Conservation (phyloP, 2,329 filamentous ascomycete species). For the Aschersonia sp. region DNA sequence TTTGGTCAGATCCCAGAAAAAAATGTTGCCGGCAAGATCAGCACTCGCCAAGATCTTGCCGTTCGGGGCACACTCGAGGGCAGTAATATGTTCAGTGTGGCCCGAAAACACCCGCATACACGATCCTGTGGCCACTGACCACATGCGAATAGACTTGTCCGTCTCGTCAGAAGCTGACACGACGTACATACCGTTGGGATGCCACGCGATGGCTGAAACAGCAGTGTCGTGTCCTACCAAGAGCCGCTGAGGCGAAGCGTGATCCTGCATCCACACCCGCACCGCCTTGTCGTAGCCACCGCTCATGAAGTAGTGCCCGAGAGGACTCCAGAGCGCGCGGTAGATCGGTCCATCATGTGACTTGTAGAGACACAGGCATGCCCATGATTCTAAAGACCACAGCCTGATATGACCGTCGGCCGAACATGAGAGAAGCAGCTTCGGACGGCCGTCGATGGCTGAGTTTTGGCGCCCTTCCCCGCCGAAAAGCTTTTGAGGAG, state of each 20-base stretch:
- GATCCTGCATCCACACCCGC: conserved; percentile 83
- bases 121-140: conserved; percentile 77
- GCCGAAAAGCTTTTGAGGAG: conserved; percentile 33
- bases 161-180: conserved; percentile 80
- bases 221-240: conserved; percentile 87
- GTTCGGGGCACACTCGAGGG: conserved; percentile 72
- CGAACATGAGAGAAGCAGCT: conserved; percentile 74
- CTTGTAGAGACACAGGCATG: conserved; percentile 88
- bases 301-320: conserved; percentile 87
- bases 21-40: conserved; percentile 76
- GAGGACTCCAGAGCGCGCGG: conserved; percentile 79
- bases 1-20: conserved; percentile 86
- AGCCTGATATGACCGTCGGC: conserved; percentile 79
- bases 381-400: conserved; percentile 86
- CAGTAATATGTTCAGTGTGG: conserved; percentile 75
- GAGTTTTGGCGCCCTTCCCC: conserved; percentile 27
- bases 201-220: conserved; percentile 85
- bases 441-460: conserved; percentile 40
- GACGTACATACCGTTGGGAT: conserved; percentile 84
- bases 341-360: conserved; percentile 83
- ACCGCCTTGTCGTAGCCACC: conserved; percentile 82
- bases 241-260: conserved; percentile 75
- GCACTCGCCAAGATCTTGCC: conserved; percentile 85
- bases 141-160: conserved; percentile 92
- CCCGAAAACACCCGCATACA: conserved; percentile 87